Conservation (phyloP, 2,329 filamentous ascomycete genomes). For the Penicillium sp. region DNA sequence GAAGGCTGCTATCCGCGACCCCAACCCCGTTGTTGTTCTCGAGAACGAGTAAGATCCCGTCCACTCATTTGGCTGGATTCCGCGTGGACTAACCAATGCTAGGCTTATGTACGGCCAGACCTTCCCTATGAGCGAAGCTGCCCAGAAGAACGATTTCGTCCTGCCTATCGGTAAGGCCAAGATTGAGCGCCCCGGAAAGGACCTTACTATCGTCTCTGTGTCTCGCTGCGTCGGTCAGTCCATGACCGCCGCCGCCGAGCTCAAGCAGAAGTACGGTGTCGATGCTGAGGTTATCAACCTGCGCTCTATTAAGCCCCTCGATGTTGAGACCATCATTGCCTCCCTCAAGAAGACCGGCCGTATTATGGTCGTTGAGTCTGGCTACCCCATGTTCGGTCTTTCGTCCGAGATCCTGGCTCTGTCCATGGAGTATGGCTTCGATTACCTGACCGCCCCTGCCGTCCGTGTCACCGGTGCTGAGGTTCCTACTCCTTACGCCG, state of each 20-base stretch:
- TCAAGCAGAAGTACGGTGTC: conserved; percentile 95
- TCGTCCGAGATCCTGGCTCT: conserved; percentile 88
- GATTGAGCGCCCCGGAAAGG: conserved; percentile 93
- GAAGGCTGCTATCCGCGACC: conserved; percentile 96
- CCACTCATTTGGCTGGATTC: background rate
- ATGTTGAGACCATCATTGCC: conserved; percentile 91
- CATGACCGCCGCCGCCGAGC: conserved; percentile 78
- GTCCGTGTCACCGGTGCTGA: conserved; percentile 91
- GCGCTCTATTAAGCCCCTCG: conserved; percentile 93
- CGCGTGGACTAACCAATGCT: conserved; percentile 2
- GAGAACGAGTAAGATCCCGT: conserved; percentile 69
- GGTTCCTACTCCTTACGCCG: conserved; percentile 92
- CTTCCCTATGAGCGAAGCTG: conserved; percentile 97
- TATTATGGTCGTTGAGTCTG: conserved; percentile 88
- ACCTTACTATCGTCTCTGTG: conserved; percentile 90
- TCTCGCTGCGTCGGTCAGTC: conserved; percentile 95
- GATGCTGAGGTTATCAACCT: conserved; percentile 98
- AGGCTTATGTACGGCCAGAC: conserved; percentile 81
- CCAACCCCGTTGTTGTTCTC: conserved; percentile 90
- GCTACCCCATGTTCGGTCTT: conserved; percentile 93
- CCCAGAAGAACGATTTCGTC: conserved; percentile 94
- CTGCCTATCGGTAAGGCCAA: conserved; percentile 98
- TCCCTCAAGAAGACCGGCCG: conserved; percentile 98
- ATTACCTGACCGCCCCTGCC: conserved; percentile 92
- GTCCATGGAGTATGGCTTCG: conserved; percentile 96